Base-by-base conservation (phyloP, 2,329 filamentous ascomycete genomes). In the Clarireedia monteithiana region DNA sequence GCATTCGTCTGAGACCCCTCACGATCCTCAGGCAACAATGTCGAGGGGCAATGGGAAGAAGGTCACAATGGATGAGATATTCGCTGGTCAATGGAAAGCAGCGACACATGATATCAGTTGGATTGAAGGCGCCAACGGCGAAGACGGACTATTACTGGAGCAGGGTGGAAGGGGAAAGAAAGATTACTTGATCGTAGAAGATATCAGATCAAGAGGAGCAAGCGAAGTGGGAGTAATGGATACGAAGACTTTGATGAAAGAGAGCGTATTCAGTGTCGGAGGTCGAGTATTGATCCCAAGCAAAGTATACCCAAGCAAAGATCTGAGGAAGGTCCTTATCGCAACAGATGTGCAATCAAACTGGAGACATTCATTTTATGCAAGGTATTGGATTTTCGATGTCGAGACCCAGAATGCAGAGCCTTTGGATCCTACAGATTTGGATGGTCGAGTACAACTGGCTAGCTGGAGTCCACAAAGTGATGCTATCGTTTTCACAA, bases 351-450 rank as follows among this genome's bases (percentile, higher is more conserved):
- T 75, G 23, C 73, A 88, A 70, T 83, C 82, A 65, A 91, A 94
- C 65, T 99, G 91, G 87, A 84, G 94, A 62, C 88, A 97, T 71
- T 97, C 92, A 0, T 91, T 82, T 66, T 91, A 85, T 9, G 92
- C 86, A 0, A 77, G 80, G 26, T 99, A 96, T 74, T 99, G 88
- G 83, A 84, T 99, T 58, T 88, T 96, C 62, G 88, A 99, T 68
- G 94, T 99, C 26, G 83, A 81, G 34, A 85, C 84, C 0, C 91
- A 96, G 69, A 79, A 74, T 0, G 88, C 80, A 1, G 80, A 95
- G 70, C 84, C 94, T 0, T 74, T 99, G 52, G 83, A 96, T 62
- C 86, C 89, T 0, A 75, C 74, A 2, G 77, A 88, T 48, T 77
- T 81, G 1, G 72, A 82, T 12, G 82, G 78, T 17, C 79, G 82